phyloP scores from a whole-genome alignment of 2,329 filamentous ascomycete species.

The Penicillium sp. region DNA sequence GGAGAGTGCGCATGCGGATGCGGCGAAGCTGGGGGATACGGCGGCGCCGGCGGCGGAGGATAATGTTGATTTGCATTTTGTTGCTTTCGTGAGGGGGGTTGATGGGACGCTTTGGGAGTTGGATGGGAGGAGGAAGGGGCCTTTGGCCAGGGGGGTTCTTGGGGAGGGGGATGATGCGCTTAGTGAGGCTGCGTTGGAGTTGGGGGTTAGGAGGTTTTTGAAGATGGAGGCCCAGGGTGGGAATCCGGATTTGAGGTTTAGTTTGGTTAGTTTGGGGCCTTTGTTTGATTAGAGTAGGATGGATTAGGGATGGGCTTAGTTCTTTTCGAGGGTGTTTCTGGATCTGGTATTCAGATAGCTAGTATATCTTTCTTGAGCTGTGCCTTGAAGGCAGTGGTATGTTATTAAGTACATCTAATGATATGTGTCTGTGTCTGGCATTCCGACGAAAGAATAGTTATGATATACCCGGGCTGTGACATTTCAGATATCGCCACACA shows the following conservation, averaged over 20 bases:
- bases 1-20: slow-evolving; percentile 73
- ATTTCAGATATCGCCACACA: background rate
- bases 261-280: slow-evolving; percentile 59
- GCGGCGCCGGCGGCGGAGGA: slow-evolving; percentile 73
- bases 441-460: background rate
- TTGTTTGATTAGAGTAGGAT: slow-evolving; percentile 46
- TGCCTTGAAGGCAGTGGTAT: background rate
- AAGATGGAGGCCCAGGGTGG: slow-evolving; percentile 57
- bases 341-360: slow-evolving; percentile 1
- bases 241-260: slow-evolving; percentile 59
- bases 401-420: background rate
- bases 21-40: slow-evolving; percentile 76
- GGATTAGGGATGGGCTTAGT: background rate
- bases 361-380: background rate
- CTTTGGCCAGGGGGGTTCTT: slow-evolving; percentile 65
- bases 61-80: slow-evolving; percentile 89
- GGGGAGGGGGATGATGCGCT: slow-evolving; percentile 65
- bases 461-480: background rate
- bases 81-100: slow-evolving; percentile 80
- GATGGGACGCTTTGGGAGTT: slow-evolving; percentile 77
- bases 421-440: background rate
- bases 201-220: slow-evolving; percentile 64
- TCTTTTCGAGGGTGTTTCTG: background rate
- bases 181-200: slow-evolving; percentile 69
- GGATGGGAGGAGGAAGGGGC: slow-evolving; percentile 71